These are phyloP conservation scores for Martiniozyma abietophila DNA, from an alignment of 805 yeast genomes.

Conservation along the genomic window DNA sequence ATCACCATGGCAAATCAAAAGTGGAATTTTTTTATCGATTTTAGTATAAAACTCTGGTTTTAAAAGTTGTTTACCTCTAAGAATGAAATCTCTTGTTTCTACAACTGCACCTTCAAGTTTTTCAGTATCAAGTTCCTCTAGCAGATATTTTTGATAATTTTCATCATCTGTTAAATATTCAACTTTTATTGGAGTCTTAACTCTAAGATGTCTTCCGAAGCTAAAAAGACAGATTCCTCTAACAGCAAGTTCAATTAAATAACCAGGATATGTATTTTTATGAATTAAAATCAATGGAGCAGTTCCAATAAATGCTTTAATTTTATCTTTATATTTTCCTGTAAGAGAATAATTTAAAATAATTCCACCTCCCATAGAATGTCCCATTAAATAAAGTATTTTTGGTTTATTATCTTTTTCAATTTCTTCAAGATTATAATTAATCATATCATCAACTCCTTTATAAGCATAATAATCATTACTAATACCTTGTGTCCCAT, in stretches of 20 bases:
- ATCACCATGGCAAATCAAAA: conserved; percentile 53
- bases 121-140: conserved; percentile 30
- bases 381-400: conserved; percentile 51
- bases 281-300: conserved; percentile 57
- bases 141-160: conserved; percentile 37
- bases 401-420: conserved; percentile 18
- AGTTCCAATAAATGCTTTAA: conserved; percentile 39
- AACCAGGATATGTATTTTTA: conserved; percentile 49
- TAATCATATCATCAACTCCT: conserved; percentile 52
- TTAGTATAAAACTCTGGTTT: conserved; percentile 28
- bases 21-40: conserved; percentile 33
- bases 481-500: conserved; percentile 44
- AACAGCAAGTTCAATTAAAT: conserved; percentile 31
- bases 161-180: conserved; percentile 46
- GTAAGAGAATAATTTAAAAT: conserved; percentile 48
- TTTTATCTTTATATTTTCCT: conserved; percentile 39
- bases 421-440: conserved; percentile 31
- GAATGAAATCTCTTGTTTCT: conserved; percentile 50
- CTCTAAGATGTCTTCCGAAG: conserved; percentile 27
- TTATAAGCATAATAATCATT: conserved; percentile 46
- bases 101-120: conserved; percentile 46
- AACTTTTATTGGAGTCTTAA: conserved; percentile 47
- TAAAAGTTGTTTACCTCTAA: conserved; percentile 48
- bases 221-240: conserved; percentile 39
- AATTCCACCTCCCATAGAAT: conserved; percentile 80